Conservation (phyloP, 2,329 filamentous ascomycete species). For the Periconia digitata region DNA sequence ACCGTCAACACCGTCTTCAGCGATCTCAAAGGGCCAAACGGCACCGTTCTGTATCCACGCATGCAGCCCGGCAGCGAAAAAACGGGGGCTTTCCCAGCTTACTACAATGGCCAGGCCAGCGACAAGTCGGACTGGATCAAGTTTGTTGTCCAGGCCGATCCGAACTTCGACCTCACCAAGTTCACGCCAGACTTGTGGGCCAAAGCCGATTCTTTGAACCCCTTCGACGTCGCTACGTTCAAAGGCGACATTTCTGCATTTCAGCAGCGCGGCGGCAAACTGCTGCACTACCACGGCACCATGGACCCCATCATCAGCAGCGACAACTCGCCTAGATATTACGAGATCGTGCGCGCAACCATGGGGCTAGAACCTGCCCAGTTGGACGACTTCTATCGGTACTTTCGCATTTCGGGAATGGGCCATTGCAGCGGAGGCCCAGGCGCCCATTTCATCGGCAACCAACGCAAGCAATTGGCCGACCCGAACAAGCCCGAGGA, state of each 20-base stretch:
- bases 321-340: constrained; percentile 51
- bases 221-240: constrained; percentile 44
- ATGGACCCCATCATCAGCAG: constrained; percentile 49
- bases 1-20: constrained; percentile 48
- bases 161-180: constrained; percentile 44
- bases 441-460: constrained; percentile 46
- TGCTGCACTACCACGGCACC: constrained; percentile 51
- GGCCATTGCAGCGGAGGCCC: constrained; percentile 54
- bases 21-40: constrained; percentile 46
- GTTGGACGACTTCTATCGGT: constrained; percentile 52
- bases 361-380: constrained; percentile 40
- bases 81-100: constrained; percentile 36
- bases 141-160: constrained; percentile 52
- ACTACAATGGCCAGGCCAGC: constrained; percentile 47
- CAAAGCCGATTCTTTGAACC: constrained; percentile 38
- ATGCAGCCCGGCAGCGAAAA: constrained; percentile 52
- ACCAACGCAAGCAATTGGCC: constrained; percentile 16
- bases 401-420: constrained; percentile 57
- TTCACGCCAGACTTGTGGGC: constrained; percentile 46
- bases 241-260: constrained; percentile 44
- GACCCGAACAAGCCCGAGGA: constrained; percentile 38
- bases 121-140: constrained; percentile 53
- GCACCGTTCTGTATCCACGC: constrained; percentile 52
- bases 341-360: constrained; percentile 49
- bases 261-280: constrained; percentile 45